Conservation (phyloP, 495 filamentous ascomycete genomes). For the Delitschia confertaspora region DNA sequence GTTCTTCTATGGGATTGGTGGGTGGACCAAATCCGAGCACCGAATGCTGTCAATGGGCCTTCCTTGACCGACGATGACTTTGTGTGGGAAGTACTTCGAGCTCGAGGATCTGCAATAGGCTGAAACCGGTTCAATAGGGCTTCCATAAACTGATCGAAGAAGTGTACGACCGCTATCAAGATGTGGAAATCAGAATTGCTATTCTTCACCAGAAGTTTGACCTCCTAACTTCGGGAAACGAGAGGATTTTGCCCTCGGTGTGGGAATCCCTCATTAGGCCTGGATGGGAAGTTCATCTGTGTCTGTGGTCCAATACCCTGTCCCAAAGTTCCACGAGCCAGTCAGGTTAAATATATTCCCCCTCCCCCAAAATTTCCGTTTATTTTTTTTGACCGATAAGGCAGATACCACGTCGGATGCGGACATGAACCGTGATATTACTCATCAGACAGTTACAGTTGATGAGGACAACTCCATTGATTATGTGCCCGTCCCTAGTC, state of each 20-base stretch:
- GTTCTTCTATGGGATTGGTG: not conserved
- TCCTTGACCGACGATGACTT: no score
- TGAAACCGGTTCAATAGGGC: slow-evolving; percentile 1
- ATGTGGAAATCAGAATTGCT: not conserved
- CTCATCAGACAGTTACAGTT: no score
- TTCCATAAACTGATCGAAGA: slow-evolving; percentile 7
- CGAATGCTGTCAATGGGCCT: no score
- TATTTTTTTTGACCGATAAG: not conserved
- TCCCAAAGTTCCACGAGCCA: no score
- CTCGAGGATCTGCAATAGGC: no score
- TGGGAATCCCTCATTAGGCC: slow-evolving; percentile 7
- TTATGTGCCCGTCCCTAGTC: no score
- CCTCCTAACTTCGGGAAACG: not conserved
- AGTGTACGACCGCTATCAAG: slow-evolving; percentile 2
- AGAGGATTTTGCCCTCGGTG: slow-evolving; percentile 7
- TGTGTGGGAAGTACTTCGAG: no score
- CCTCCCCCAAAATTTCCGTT: not conserved
- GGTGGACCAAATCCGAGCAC: no score
- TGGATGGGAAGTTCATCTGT: not conserved
- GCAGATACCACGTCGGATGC: no score
- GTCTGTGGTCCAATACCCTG: not conserved
- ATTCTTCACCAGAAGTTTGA: slow-evolving; percentile 10
- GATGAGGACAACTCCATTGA: no score
- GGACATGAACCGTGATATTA: no score
- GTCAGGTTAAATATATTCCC: not conserved